Conservation (phyloP, 2,329 filamentous ascomycete species). For the Trichoderma afroharzianum region DNA sequence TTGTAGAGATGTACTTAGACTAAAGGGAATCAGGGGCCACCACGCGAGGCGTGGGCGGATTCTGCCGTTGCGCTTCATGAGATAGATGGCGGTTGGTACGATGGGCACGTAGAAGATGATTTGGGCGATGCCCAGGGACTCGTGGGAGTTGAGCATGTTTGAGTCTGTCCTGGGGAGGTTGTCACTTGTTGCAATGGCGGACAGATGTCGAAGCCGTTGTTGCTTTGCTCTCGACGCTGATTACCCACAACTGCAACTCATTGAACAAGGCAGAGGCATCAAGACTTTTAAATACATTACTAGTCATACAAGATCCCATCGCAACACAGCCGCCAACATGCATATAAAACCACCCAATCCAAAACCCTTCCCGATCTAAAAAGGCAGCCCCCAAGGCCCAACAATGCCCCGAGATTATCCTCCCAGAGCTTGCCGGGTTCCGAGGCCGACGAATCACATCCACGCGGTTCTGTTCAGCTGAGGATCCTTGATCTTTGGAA, state of each 20-base stretch:
- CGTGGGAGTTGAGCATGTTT: conserved; percentile 24
- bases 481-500: neutral
- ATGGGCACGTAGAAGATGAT: conserved; percentile 28
- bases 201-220: neutral
- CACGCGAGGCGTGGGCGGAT: conserved; percentile 28
- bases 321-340: neutral
- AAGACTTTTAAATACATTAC: neutral
- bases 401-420: neutral
- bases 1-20: conserved; percentile 20
- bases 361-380: neutral
- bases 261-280: neutral
- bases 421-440: neutral
- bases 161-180: neutral
- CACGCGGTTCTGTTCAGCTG: neutral
- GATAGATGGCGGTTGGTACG: conserved; percentile 23
- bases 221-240: neutral
- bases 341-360: neutral
- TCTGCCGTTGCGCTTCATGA: conserved; percentile 27
- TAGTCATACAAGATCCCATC: neutral
- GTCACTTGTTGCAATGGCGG: neutral
- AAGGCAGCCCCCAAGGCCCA: neutral
- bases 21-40: conserved; percentile 27
- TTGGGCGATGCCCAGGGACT: conserved; percentile 26
- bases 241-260: neutral
- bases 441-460: neutral